A percentile compares a stretch with the other conserved stretches of the same genome.
phyloP scores from a whole-genome alignment of 2,329 filamentous ascomycete species.

The Ceratocystiopsis minuta region DNA sequence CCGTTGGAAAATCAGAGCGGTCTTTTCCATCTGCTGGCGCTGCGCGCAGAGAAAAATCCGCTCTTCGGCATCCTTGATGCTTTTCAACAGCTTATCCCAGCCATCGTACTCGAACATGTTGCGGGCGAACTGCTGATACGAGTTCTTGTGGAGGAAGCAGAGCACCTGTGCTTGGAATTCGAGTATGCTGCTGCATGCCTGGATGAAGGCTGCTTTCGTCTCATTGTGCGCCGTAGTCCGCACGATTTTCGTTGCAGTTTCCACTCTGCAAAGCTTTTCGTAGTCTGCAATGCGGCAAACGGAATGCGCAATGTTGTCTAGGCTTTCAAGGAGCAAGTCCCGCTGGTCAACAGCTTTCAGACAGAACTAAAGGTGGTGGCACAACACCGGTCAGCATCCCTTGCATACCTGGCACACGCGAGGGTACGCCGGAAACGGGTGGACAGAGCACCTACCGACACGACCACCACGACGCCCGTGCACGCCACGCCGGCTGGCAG shows the following conservation, averaged over 20 bases:
- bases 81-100: background rate
- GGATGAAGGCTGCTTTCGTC: background rate
- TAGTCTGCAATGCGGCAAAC: background rate
- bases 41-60: background rate
- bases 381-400: background rate
- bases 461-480: background rate
- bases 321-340: background rate
- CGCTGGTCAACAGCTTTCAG: background rate
- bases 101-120: background rate
- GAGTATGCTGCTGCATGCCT: background rate
- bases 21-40: background rate
- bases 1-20: background rate
- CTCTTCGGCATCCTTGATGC: background rate
- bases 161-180: background rate
- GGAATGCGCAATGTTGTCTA: background rate
- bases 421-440: no score
- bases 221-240: background rate
- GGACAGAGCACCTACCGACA: background rate
- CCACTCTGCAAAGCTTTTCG: background rate
- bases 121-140: background rate
- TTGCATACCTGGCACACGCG: no score
- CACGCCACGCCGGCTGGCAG: background rate
- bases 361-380: background rate
- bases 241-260: background rate
- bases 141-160: background rate